These are phyloP conservation scores for Hawksworthiomyces lignivorus DNA, from an alignment of 2,329 filamentous ascomycete species.

Conservation along the genomic window DNA sequence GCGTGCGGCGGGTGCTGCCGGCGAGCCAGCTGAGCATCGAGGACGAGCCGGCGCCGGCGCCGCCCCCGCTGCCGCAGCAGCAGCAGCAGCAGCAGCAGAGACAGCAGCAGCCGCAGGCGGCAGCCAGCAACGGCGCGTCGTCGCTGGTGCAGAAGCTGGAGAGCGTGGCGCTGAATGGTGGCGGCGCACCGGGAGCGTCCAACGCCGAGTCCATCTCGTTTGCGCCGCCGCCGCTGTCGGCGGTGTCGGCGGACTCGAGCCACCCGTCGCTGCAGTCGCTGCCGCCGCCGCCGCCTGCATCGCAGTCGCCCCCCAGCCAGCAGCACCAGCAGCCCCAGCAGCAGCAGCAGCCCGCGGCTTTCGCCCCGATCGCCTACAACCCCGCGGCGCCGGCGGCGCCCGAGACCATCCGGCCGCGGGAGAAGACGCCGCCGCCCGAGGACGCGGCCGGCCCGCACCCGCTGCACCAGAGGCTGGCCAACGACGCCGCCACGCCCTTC, in stretches of 20 bases:
- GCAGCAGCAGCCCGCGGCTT: conserved; percentile 32
- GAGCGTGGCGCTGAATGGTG: conserved; percentile 57
- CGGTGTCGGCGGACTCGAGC: conserved; percentile 1
- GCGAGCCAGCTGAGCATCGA: conserved; percentile 52
- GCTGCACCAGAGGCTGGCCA: conserved; percentile 47
- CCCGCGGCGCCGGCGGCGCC: conserved; percentile 70
- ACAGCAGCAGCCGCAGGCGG: conserved; percentile 13
- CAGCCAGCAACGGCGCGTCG: conserved; percentile 42
- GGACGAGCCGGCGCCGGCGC: conserved; percentile 52
- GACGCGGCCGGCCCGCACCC: conserved; percentile 53
- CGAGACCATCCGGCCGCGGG: conserved; percentile 62
- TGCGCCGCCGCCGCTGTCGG: conserved; percentile 29
- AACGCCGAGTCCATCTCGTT: conserved; percentile 23
- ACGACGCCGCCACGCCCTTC: conserved; percentile 47
- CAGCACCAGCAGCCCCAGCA: conserved; percentile 24
- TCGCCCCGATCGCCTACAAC: conserved; percentile 66
- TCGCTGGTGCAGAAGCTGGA: conserved; percentile 68
- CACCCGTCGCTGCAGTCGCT: not conserved
- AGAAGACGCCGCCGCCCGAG: conserved; percentile 72
- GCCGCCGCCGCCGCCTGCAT: not conserved
- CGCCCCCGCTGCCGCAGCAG: conserved; percentile 20
- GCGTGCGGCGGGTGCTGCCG: conserved; percentile 57
- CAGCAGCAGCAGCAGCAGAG: conserved; percentile 22
- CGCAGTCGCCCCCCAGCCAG: not conserved
- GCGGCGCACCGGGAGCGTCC: conserved; percentile 33